Base-by-base conservation (phyloP, 2,329 filamentous ascomycete species). In the Fusarium zealandicum region DNA sequence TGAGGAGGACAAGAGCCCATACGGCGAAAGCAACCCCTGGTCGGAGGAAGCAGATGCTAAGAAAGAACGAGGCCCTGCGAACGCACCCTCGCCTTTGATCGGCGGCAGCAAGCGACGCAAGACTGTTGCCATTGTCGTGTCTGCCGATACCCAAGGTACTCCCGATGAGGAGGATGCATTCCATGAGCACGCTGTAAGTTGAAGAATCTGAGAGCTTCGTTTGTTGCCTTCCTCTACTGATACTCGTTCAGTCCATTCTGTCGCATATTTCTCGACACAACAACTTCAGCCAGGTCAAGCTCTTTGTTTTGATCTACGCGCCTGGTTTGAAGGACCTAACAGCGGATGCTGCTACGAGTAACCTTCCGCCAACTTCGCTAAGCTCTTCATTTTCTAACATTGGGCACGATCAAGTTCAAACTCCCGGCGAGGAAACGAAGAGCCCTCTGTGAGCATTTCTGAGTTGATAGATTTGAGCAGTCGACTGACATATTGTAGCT, bases 321-420 rank as follows among this genome's bases (percentile, higher is more conserved):
- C 93, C 93, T 1, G 82, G 84, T 44, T 77, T 96, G 47, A 91
- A 92, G 74, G 88, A 92, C 45, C 79, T 82, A 55, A 74, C 78
- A 45, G 72, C 82, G 52, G 81, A 87, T 69, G 75, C 64, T 62
- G 60, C 77, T 65, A 76, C 72, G 70, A 82, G 71, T 78, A 84
- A 76, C 76, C 82, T 75, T 72, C 84, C 72, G 75, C 85, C 75
- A 79, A 84, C 72, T 76, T 96, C 79, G 72, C 83, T 81, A 55
- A 86, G 84, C 76, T 96, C 91, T 45, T 96, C 92, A 5, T 96
- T 92, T 78, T 92, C 90, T 61, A 92, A 95, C 75, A 95, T 96
- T 72, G 87, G 84, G 57, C 83, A 85, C 65, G 84, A 89, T 63
- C 87, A 93, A 73, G 87, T 83, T 43, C 83, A 86, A 68, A 87